phyloP scores from a whole-genome alignment of 805 yeast genomes.

The Kregervanrija pseudodelftensis region DNA sequence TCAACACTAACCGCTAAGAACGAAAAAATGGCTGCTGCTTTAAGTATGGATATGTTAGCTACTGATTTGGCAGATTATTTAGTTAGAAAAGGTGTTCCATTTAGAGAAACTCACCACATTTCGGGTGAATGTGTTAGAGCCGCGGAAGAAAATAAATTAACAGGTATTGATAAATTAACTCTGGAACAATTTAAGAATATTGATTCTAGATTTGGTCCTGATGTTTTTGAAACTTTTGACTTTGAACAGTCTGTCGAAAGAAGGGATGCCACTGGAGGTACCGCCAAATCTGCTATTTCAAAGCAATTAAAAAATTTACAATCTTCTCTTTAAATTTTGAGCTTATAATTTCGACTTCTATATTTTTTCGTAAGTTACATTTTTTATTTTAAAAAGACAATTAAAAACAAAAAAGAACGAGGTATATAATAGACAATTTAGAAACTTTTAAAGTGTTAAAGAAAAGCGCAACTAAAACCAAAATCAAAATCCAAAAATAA shows the following conservation, averaged over 20 bases:
- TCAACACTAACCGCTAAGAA: slow-evolving; percentile 74
- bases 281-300: slow-evolving; percentile 84
- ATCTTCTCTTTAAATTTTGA: too few relatives aligned
- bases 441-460: too few relatives aligned
- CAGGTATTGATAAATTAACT: slow-evolving; percentile 82
- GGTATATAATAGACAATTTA: too few relatives aligned
- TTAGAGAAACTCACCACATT: slow-evolving; percentile 98
- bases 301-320: slow-evolving; percentile 51
- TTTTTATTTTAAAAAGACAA: too few relatives aligned
- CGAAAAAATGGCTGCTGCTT: slow-evolving; percentile 74
- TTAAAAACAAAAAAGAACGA: too few relatives aligned
- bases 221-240: slow-evolving; percentile 79
- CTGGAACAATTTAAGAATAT: slow-evolving; percentile 72
- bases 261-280: slow-evolving; percentile 95
- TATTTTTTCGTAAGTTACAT: too few relatives aligned
- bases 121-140: slow-evolving; percentile 94
- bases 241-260: slow-evolving; percentile 94
- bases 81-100: slow-evolving; percentile 97
- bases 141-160: slow-evolving; percentile 71
- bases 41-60: slow-evolving; percentile 98
- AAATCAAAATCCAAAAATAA: too few relatives aligned
- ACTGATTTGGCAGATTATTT: slow-evolving; percentile 97
- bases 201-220: slow-evolving; percentile 72
- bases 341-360: too few relatives aligned
- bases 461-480: too few relatives aligned